phyloP scores from a whole-genome alignment of 176 grass and related monocot genomes.

The Poa pratensis region DNA sequence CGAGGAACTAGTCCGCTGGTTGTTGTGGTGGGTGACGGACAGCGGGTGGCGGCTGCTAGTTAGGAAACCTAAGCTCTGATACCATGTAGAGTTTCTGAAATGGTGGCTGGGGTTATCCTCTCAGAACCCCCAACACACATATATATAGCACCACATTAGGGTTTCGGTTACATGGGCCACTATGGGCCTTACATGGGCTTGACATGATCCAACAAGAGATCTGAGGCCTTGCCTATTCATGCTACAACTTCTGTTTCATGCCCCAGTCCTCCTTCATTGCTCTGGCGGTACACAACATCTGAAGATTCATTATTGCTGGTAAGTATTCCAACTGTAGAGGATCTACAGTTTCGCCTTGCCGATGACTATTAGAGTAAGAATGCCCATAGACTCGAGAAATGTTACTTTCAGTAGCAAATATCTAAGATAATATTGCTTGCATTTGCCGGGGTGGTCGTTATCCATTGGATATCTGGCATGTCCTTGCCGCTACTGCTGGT shows the following conservation, averaged over 20 bases:
- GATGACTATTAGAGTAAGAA: not conserved
- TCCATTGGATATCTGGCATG: not conserved
- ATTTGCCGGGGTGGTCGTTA: not conserved
- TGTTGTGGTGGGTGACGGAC: no score
- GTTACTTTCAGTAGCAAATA: not conserved
- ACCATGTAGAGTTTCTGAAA: no score
- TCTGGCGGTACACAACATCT: not conserved
- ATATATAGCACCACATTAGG: no score
- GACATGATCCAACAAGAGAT: no score
- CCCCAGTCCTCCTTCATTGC: not conserved
- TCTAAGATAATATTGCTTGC: not conserved
- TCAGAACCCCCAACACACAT: no score
- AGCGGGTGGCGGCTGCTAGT: no score
- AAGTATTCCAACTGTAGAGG: not conserved
- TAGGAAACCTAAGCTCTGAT: no score
- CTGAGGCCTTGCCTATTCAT: not conserved
- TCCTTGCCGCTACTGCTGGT: not conserved
- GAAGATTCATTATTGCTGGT: not conserved
- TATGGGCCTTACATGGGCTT: no score
- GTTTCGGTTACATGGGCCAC: no score
- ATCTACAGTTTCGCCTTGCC: not conserved
- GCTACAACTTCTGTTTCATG: not conserved
- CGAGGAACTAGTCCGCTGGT: no score
- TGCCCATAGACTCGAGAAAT: not conserved
- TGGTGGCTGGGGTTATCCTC: no score